These are phyloP conservation scores for Aspergillus cristatus DNA, from an alignment of 495 filamentous ascomycete species.

Conservation along the genomic window DNA sequence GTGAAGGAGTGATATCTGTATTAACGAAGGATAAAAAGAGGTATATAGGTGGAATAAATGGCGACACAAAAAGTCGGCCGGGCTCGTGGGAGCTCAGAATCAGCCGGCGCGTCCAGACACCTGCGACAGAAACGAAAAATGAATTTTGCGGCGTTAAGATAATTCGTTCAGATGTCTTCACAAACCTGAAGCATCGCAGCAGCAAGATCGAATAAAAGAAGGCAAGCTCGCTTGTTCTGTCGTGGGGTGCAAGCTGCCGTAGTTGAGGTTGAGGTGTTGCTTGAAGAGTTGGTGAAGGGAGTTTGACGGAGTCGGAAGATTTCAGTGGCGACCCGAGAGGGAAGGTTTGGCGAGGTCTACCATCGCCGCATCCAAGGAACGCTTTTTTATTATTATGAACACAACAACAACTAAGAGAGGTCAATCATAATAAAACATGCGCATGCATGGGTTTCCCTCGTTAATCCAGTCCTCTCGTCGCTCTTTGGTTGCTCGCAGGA, in stretches of 20 bases:
- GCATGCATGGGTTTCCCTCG: constrained; percentile 10
- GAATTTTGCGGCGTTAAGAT: constrained; percentile 17
- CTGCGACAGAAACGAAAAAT: constrained; percentile 14
- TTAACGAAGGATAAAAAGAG: constrained; percentile 12
- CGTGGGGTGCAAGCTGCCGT: constrained; percentile 24
- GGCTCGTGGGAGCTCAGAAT: constrained; percentile 29
- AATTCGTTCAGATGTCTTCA: constrained; percentile 17
- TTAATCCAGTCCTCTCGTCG: constrained; percentile 4
- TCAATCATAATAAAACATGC: neutral
- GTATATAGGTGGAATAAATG: constrained; percentile 10
- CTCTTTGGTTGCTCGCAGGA: neutral
- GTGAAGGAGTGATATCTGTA: constrained; percentile 20
- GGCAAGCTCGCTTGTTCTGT: constrained; percentile 17
- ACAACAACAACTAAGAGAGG: neutral
- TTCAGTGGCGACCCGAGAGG: constrained; percentile 32
- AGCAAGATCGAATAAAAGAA: too few species aligned
- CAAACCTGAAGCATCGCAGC: constrained; percentile 34
- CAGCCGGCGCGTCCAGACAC: constrained; percentile 24
- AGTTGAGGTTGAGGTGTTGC: too few species aligned
- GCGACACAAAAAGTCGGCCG: constrained; percentile 23
- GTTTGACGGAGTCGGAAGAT: constrained; percentile 17
- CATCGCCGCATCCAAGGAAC: constrained; percentile 6
- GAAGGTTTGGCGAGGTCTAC: constrained; percentile 21
- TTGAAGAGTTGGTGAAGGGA: constrained; percentile 11
- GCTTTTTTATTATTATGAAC: too few species aligned